These are phyloP conservation scores for Gryganskiella cystojenkinii DNA, from an alignment of 192 early-diverging fungal genomes.

Conservation along the genomic window DNA sequence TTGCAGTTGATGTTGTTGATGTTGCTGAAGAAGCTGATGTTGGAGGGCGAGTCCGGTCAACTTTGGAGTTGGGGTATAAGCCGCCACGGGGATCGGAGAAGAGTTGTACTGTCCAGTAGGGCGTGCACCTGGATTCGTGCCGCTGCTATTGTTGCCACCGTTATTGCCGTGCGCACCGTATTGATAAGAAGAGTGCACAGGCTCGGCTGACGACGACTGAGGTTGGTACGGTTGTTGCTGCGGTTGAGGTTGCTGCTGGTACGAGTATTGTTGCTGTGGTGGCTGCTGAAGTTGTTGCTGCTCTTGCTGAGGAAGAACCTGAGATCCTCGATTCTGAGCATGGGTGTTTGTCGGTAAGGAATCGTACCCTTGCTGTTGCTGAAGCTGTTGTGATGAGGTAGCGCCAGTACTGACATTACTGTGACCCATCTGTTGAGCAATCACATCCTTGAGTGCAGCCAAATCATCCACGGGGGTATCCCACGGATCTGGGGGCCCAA, in stretches of 20 bases:
- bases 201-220: neutral
- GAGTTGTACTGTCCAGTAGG: conserved; percentile 29
- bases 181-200: neutral
- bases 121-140: neutral
- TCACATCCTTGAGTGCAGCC: conserved; percentile 63
- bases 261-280: neutral
- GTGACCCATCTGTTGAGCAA: conserved; percentile 55
- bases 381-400: no score
- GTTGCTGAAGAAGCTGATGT: conserved; percentile 11
- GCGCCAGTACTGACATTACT: no score
- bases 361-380: neutral
- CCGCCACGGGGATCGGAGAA: conserved; percentile 30
- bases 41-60: conserved; percentile 25
- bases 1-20: conserved; percentile 23
- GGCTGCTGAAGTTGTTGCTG: conserved; percentile 21
- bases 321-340: no score
- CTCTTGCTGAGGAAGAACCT: conserved; percentile 1
- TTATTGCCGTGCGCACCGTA: neutral
- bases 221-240: conserved; percentile 16
- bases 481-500: conserved; percentile 72
- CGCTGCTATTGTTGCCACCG: neutral
- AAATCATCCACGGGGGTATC: conserved; percentile 68
- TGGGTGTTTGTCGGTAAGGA: neutral
- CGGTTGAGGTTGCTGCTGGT: conserved; percentile 18
- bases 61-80: conserved; percentile 25